phyloP scores from a whole-genome alignment of 768 basidiomycete species.

The Suillus subalutaceus region DNA sequence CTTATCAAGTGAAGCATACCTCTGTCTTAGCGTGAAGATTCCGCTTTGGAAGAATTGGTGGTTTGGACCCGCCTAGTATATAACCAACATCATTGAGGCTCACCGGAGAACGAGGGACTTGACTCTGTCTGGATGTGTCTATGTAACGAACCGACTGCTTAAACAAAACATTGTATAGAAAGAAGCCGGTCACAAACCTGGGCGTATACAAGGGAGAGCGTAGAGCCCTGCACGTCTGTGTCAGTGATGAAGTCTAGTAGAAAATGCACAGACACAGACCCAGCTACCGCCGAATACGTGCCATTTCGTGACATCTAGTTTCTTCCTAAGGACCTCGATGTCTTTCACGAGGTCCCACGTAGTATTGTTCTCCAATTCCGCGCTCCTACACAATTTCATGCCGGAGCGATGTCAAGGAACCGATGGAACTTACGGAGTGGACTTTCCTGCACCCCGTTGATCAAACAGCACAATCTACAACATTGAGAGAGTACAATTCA shows the following conservation, averaged over 20 bases:
- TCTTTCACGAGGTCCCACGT: slow-evolving; percentile 94
- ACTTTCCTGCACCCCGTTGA: slow-evolving; percentile 88
- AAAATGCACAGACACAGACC: slow-evolving; percentile 45
- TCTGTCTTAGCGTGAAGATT: slow-evolving; percentile 85
- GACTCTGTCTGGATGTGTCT: slow-evolving; percentile 83
- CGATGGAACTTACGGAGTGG: slow-evolving; percentile 64
- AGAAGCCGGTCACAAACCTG: slow-evolving; percentile 49
- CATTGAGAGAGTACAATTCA: not conserved
- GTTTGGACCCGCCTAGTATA: not conserved
- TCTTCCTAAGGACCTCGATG: slow-evolving; percentile 78
- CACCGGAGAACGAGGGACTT: slow-evolving; percentile 78
- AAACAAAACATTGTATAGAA: not conserved
- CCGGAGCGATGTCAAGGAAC: not conserved
- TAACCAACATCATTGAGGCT: slow-evolving; percentile 15
- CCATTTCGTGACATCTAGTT: slow-evolving; percentile 83
- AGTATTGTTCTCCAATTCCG: slow-evolving; percentile 83
- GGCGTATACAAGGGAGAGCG: slow-evolving; percentile 83
- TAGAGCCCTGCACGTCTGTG: slow-evolving; percentile 64
- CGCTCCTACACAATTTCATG: slow-evolving; percentile 50
- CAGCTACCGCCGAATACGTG: slow-evolving; percentile 95
- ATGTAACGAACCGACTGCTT: slow-evolving; percentile 9
- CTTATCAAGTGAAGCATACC: slow-evolving; percentile 38
- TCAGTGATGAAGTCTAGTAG: not conserved
- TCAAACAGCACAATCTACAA: slow-evolving; percentile 82
- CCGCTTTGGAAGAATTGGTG: slow-evolving; percentile 51